These are phyloP conservation scores for Nitzschia putrida DNA, from an alignment of 108 stramenopile species.

Conservation along the genomic window DNA sequence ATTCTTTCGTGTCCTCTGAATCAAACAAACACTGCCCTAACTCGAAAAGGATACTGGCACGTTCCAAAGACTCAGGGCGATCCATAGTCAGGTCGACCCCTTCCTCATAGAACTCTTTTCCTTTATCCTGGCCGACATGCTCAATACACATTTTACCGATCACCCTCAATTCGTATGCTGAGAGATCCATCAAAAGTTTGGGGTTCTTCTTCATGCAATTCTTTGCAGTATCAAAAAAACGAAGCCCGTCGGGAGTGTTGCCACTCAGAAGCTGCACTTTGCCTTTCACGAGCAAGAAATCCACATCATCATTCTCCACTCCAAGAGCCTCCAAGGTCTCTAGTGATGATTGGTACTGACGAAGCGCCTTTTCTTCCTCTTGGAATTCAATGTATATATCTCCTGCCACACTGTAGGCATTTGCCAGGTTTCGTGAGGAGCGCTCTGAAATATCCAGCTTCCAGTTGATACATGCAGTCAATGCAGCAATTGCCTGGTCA, in stretches of 20 bases:
- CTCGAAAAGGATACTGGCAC: constrained; percentile 46
- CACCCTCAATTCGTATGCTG: constrained; percentile 37
- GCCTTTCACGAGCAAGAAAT: constrained; percentile 32
- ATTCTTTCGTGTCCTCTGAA: constrained; percentile 21
- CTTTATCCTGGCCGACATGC: constrained; percentile 29
- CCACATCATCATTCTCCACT: constrained; percentile 18
- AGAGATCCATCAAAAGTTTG: constrained; percentile 35
- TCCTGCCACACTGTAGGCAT: constrained; percentile 35
- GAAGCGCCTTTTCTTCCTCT: constrained; percentile 31
- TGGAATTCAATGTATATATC: constrained; percentile 45
- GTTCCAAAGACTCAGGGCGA: constrained; percentile 46
- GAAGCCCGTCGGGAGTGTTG: constrained; percentile 24
- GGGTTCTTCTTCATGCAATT: constrained; percentile 31
- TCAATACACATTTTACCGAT: constrained; percentile 44
- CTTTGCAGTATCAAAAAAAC: constrained; percentile 32
- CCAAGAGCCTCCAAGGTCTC: constrained; percentile 20
- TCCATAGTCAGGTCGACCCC: constrained; percentile 45
- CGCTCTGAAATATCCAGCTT: constrained; percentile 36
- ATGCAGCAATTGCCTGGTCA: constrained; percentile 43
- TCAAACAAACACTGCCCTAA: constrained; percentile 24
- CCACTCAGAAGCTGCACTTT: constrained; percentile 34
- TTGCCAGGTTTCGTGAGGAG: constrained; percentile 29
- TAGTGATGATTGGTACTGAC: constrained; percentile 42
- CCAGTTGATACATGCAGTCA: constrained; percentile 41
- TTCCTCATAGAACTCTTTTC: constrained; percentile 40